Evolutionary conservation across 2,329 filamentous ascomycete species (phyloP).

Genomic region (Huntiella savannae): DNA sequence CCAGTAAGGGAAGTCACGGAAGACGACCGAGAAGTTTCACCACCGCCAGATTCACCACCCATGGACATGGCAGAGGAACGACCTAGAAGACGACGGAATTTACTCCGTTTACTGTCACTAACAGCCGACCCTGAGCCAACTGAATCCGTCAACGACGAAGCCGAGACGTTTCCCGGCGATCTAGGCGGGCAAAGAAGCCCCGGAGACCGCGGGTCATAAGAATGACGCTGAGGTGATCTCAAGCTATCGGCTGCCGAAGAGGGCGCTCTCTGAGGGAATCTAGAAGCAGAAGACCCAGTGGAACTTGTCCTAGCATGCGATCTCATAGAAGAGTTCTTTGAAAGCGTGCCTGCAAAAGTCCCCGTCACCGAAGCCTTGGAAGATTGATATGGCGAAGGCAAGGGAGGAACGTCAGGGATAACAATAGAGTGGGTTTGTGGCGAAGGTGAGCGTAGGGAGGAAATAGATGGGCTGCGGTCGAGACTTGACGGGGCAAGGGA

Average conservation of each 20-base stretch:
- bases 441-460: background rate
- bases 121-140: background rate
- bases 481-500: slow-evolving; percentile 5
- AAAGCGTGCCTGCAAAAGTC: background rate
- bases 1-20: background rate
- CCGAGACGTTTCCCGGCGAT: background rate
- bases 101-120: slow-evolving; percentile 17
- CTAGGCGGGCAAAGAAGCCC: slow-evolving; percentile 1
- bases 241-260: background rate
- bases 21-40: slow-evolving; percentile 17
- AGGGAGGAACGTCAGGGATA: slow-evolving; percentile 5
- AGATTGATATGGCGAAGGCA: slow-evolving; percentile 1
- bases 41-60: slow-evolving; percentile 14
- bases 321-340: slow-evolving; percentile 3
- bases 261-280: background rate
- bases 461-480: slow-evolving; percentile 4
- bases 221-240: slow-evolving; percentile 2
- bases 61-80: slow-evolving; percentile 10
- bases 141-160: background rate
- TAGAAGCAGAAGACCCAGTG: background rate
- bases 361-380: background rate
- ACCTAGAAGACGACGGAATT: slow-evolving; percentile 23
- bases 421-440: slow-evolving; percentile 3
- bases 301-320: slow-evolving; percentile 6
- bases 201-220: slow-evolving; percentile 4